phyloP scores from a whole-genome alignment of 2,329 filamentous ascomycete species.

The Nemania sp. region DNA sequence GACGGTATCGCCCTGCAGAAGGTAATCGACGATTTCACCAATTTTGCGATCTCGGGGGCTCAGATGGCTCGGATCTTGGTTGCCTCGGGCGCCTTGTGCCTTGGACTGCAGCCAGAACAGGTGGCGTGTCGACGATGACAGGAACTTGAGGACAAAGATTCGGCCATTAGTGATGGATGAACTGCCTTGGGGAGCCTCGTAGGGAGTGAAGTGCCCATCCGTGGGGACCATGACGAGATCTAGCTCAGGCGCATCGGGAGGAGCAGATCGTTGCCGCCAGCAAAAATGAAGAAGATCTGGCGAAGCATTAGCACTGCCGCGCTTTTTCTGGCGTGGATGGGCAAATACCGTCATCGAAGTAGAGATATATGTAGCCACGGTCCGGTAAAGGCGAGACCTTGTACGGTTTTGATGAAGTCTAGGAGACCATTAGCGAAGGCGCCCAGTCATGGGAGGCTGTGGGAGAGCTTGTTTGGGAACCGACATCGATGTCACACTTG shows the following conservation, averaged over 20 bases:
- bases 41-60: constrained; percentile 86
- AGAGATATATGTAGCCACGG: constrained; percentile 89
- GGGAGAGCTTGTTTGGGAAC: constrained; percentile 42
- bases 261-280: constrained; percentile 81
- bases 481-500: constrained; percentile 81
- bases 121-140: constrained; percentile 86
- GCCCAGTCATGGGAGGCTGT: background rate
- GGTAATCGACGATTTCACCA: constrained; percentile 80
- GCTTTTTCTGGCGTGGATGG: background rate
- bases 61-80: constrained; percentile 74
- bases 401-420: constrained; percentile 55
- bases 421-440: constrained; percentile 26
- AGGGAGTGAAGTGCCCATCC: constrained; percentile 86
- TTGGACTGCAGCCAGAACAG: constrained; percentile 97
- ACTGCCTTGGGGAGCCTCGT: constrained; percentile 63
- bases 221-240: constrained; percentile 93
- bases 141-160: constrained; percentile 92
- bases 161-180: constrained; percentile 78
- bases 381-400: constrained; percentile 75
- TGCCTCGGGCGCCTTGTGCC: constrained; percentile 65
- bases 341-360: constrained; percentile 78
- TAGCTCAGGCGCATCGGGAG: constrained; percentile 74
- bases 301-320: constrained; percentile 23
- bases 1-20: constrained; percentile 88
- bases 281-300: constrained; percentile 91